Base-by-base conservation (phyloP, 805 yeast genomes). In the Candida taoyuanica region DNA sequence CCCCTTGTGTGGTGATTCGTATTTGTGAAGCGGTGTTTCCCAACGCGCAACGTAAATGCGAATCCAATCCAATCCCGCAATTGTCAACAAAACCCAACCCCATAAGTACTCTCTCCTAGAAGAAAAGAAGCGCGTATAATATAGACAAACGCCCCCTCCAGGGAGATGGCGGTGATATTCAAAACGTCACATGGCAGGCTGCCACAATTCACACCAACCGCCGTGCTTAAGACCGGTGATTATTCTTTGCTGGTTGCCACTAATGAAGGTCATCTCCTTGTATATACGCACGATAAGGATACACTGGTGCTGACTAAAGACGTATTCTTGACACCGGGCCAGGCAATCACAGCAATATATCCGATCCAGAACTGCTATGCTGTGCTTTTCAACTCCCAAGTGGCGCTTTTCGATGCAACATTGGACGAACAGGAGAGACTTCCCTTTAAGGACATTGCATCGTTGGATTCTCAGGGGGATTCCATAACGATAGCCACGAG, bases 391-490 rank as follows among this genome's bases (percentile, higher is more conserved):
- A 37, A 37, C 16, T 30, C 33, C 0, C 19, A 31, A 5, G 46
- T 35, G 12, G 29, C 38, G 5, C 25, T 46, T 14, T 46, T 35
- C 17, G 49, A 46, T 18, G 32, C 19, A 17, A 42, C 42, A 3
- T 15, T 46, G 31, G 47, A 37, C 17, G 46, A 46, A 23, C 29
- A 31, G 11, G 55, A 51, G 14, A 21, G 40, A 5, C 31, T 51
- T 15, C 55, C 55, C 7, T 45, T 51, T 30, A 44, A 36, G 6
- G 50, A 46, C 17, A 39, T 51, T 3, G 17, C 37, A 3, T 21
- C 33, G 5, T 8, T 42, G 9, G 47, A 37, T 39, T 39, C 40
- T 12, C 25, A 29, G 20, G 19, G 19, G 13, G 11, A 19, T 3
- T 23, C 32, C 2, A 12, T 55, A 7, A 42, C 42, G 2, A 36